Evolutionary conservation across 2,329 filamentous ascomycete genomes (phyloP), one percentile per base, ranked within the genome.

Genomic region (Rutstroemia sp.): DNA sequence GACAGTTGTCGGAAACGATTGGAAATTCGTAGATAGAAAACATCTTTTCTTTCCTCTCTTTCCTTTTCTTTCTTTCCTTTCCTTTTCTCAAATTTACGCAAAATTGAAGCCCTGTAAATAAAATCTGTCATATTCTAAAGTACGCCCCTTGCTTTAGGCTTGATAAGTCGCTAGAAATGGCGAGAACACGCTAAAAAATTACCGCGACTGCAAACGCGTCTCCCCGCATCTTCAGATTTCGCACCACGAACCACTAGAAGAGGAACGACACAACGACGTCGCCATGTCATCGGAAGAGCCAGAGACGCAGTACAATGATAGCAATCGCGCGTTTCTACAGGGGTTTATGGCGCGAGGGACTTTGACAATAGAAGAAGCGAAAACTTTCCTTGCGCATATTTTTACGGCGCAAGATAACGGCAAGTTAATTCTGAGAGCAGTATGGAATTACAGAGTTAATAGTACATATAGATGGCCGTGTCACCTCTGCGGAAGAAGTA

Each of bases 291-390:
- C 49, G 4, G 47, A 25, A 17, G 53, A 14, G 8, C 39, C 39
- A 9, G 40, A 44, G 30, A 36, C 16, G 12, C n/a, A 12, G 16
- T 69, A 69, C 38, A 58, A 67, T 56, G 76, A 95, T 68, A 79
- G 78, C 60, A 88, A 96, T 70, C 86, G 90, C 57, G 92, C 92
- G 8, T 96, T 99, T 68, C 77, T 97, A 0, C 94, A 99, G 72
- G 88, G 89, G 49, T 84, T 99, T 63, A 78, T 96, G 71, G 83
- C 88, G 3, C 84, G 86, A 50, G 87, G 88, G 21, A 83, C 84
- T 46, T 78, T 97, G 70, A 95, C 89, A 0, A 82, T 88, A 60
- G 77, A 83, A 53, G 83, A 95, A 65, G 84, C 86, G 12, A 83
- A 83, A 65, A 81, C 83, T 0, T 75, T 96, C 23, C 77, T 97